Evolutionary conservation across 257 asterid genomes (phyloP).

Genomic region (Fraxinus anomala): DNA sequence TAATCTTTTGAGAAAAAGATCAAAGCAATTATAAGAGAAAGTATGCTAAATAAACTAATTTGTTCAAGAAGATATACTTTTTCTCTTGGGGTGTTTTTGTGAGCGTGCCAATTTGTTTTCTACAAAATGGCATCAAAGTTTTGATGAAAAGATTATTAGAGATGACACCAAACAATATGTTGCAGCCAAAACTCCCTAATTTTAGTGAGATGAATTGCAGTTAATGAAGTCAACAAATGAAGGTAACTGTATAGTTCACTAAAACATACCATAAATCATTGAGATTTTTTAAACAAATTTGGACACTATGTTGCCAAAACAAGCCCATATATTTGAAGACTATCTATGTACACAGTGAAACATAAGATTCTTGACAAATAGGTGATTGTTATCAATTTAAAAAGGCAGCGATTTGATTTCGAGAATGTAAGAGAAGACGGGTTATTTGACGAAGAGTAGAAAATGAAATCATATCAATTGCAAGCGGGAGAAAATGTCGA

Average conservation of each 20-base stretch:
- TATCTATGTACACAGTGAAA: background rate
- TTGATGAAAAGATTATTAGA: too few species aligned
- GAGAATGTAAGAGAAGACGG: background rate
- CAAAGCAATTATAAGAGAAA: background rate
- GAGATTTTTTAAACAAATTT: background rate
- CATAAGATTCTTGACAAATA: slow-evolving; percentile 2
- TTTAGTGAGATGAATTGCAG: background rate
- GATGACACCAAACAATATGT: too few species aligned
- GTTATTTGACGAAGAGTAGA: background rate
- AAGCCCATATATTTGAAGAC: background rate
- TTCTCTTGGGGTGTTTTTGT: background rate
- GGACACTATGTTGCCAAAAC: background rate
- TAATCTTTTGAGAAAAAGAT: background rate
- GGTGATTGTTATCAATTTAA: background rate
- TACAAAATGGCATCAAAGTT: background rate
- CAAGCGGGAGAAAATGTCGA: background rate
- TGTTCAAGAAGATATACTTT: background rate
- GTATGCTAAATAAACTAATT: background rate
- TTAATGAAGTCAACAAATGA: background rate
- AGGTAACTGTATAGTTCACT: background rate
- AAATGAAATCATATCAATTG: background rate
- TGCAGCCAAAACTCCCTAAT: too few species aligned
- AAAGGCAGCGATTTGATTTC: background rate
- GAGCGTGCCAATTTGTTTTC: background rate
- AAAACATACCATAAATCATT: background rate